A percentile compares a stretch with the other conserved stretches of the same genome.
These are phyloP conservation scores for Prototheca cutis DNA, from an alignment of 163 green algal genomes.

Conservation along the genomic window DNA sequence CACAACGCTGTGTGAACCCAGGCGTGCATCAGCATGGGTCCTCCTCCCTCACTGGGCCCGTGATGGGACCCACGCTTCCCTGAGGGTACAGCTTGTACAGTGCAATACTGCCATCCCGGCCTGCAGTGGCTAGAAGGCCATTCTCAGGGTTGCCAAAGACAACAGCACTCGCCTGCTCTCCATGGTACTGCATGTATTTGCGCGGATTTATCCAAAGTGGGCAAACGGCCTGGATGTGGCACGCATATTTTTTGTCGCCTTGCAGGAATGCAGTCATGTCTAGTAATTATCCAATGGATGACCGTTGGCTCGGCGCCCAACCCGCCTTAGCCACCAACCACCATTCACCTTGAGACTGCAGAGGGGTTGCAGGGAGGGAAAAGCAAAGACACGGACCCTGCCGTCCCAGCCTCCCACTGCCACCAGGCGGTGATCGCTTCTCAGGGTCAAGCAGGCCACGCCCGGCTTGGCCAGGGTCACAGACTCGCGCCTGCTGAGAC, in stretches of 20 bases:
- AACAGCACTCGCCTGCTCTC: neutral
- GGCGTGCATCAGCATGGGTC: too few species aligned
- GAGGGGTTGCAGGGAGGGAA: neutral
- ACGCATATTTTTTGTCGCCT: too few species aligned
- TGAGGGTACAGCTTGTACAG: slow-evolving; percentile 1
- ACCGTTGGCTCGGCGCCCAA: too few species aligned
- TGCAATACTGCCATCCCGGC: neutral
- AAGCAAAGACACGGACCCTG: neutral
- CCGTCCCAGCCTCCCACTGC: slow-evolving; percentile 1
- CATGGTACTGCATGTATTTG: neutral
- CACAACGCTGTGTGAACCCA: too few species aligned
- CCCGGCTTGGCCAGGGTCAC: neutral
- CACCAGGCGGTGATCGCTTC: neutral
- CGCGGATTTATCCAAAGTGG: too few species aligned
- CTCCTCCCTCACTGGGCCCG: too few species aligned
- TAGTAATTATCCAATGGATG: too few species aligned
- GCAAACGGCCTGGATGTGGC: too few species aligned
- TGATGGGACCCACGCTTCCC: too few species aligned
- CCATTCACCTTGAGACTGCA: neutral
- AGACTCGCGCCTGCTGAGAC: neutral
- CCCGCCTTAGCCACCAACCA: too few species aligned
- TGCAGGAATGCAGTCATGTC: too few species aligned
- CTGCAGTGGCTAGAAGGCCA: neutral
- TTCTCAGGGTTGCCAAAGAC: neutral
- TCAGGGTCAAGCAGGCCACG: neutral